Base-by-base conservation (phyloP, 306 rosid species). In the Delonix regia region DNA sequence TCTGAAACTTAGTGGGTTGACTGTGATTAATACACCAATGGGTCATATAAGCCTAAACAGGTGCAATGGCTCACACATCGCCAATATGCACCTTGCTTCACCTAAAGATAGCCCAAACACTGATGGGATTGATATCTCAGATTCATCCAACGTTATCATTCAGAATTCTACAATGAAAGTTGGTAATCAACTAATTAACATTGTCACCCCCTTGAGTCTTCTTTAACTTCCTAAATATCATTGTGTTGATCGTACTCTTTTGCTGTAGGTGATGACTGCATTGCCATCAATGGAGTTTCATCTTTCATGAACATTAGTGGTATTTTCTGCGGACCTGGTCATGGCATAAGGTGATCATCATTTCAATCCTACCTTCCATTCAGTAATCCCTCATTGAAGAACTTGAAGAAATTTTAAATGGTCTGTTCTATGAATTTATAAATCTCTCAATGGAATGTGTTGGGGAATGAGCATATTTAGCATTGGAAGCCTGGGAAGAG, bases 291-390 rank as follows among this genome's bases (percentile, higher is more conserved):
- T n/a, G 11, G 22, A 0, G 94, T 87, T 33, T 53, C 87, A 7
- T 61, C 65, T 4, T 49, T 52, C 69, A 82, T 89, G 67, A 90
- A 83, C 62, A 66, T 87, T 25, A 69, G 69, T 48, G 60, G 47
- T 25, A 36, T 89, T 71, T 5, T 3, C 15, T 90, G 91, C 44
- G 94, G 94, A 45, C 94, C 91, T 45, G 94, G 94, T 41, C 91
- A 84, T 69, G 94, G 94, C 12, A 86, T 87, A 15, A 89, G 90
- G 90, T 85, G 19, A 49, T 49, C 21, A 42, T 14, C 0, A 36
- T 27, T 53, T 51, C 3, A 19, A 13, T 19, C 12, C 6, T 5
- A 0, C 16, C 3, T 15, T 28, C 24, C 13, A 49, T 49, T 18
- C 10, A 66, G 2, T 19, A 4, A 12, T 24, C 30, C 14, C 7